These are phyloP conservation scores for Blastomyces parvus DNA, from an alignment of 2,329 filamentous ascomycete species.

Conservation along the genomic window DNA sequence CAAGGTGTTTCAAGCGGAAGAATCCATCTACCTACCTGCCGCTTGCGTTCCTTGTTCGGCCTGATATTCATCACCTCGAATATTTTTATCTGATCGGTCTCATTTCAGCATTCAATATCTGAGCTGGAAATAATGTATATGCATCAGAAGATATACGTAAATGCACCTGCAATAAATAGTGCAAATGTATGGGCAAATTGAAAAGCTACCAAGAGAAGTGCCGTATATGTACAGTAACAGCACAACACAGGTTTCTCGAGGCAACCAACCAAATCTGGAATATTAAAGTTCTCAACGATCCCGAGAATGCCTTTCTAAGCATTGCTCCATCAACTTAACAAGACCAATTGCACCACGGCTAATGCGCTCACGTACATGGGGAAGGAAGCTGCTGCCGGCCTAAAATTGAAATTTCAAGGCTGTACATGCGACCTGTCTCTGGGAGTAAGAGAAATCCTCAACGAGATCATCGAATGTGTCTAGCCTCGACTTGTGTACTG, in stretches of 20 bases:
- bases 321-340: not conserved
- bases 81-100: not conserved
- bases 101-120: not conserved
- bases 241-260: not conserved
- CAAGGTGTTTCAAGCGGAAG: too few species aligned
- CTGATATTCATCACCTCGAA: not conserved
- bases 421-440: not conserved
- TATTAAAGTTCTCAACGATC: not conserved
- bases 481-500: not conserved
- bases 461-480: not conserved
- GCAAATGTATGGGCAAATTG: not conserved
- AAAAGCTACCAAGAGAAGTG: not conserved
- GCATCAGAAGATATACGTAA: not conserved
- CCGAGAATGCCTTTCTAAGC: not conserved
- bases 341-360: not conserved
- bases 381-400: not conserved
- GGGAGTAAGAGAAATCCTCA: not conserved
- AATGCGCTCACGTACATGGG: not conserved
- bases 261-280: not conserved
- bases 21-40: not conserved
- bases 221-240: not conserved
- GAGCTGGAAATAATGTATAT: not conserved
- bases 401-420: not conserved
- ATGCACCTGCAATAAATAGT: not conserved
- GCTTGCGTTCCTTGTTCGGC: not conserved